A percentile compares a stretch with the other conserved stretches of the same genome.
phyloP scores from a whole-genome alignment of 257 asterid genomes.

The Paulownia fortunei region DNA sequence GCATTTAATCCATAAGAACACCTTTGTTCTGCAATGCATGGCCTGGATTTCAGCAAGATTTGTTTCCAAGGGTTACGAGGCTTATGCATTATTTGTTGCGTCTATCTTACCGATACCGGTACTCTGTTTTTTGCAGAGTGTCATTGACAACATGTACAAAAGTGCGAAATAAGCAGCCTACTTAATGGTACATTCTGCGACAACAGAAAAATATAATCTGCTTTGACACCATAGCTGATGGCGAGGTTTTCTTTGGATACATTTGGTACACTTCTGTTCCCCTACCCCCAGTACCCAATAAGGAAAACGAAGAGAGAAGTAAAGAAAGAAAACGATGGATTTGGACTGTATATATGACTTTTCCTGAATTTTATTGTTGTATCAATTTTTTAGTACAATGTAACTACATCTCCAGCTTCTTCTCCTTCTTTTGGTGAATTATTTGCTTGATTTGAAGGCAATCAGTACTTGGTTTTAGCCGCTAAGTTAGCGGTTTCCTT shows the following conservation, averaged over 20 bases:
- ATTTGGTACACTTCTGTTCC: background rate
- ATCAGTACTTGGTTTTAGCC: background rate
- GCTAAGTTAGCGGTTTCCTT: background rate
- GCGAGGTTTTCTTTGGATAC: background rate
- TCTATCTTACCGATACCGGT: background rate
- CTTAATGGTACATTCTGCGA: background rate
- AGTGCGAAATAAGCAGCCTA: slow-evolving; percentile 51
- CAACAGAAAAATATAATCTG: background rate
- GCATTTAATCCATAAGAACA: background rate
- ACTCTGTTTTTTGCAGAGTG: slow-evolving; percentile 55
- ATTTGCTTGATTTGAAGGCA: background rate
- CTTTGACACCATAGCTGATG: background rate
- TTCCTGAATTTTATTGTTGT: background rate
- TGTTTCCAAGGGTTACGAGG: background rate
- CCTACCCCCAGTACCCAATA: background rate
- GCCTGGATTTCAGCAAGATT: background rate
- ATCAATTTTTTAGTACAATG: background rate
- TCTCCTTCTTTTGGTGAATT: background rate
- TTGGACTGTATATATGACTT: slow-evolving; percentile 36
- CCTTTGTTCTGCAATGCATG: background rate
- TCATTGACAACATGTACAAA: slow-evolving; percentile 78
- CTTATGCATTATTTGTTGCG: background rate
- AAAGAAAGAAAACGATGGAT: background rate
- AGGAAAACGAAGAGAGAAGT: background rate
- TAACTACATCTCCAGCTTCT: background rate